Evolutionary conservation across 371 early-diverging fungal genomes (phyloP).

Genomic region (Zancudomyces culisetae): DNA sequence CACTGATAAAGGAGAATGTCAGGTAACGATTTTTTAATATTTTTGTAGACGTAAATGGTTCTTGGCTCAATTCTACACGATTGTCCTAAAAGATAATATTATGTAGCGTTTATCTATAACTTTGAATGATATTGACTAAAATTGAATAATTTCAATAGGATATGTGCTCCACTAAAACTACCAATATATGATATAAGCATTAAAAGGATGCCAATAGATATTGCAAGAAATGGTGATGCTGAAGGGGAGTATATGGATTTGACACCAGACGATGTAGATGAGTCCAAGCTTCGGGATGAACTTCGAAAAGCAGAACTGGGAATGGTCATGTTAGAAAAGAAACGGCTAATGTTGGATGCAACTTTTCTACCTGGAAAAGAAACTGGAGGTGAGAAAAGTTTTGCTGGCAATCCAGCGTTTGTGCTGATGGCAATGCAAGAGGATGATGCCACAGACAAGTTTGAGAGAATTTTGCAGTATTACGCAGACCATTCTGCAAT

Average conservation of each 20-base stretch:
- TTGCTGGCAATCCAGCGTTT: not conserved
- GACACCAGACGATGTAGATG: not conserved
- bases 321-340: not conserved
- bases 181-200: not conserved
- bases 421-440: not conserved
- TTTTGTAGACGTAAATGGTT: no score
- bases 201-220: not conserved
- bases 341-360: not conserved
- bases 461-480: constrained; percentile 1
- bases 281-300: not conserved
- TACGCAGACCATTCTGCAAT: not conserved
- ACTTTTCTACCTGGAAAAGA: not conserved
- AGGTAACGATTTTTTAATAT: no score
- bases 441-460: not conserved
- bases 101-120: no score
- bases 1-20: not conserved
- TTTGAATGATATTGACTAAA: no score
- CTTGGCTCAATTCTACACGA: no score
- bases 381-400: not conserved
- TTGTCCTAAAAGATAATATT: no score
- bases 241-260: not conserved
- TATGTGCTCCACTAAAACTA: not conserved
- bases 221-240: not conserved
- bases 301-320: not conserved
- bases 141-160: no score